Conservation (phyloP, 441 rosid genomes). For the Jatropha multifida region DNA sequence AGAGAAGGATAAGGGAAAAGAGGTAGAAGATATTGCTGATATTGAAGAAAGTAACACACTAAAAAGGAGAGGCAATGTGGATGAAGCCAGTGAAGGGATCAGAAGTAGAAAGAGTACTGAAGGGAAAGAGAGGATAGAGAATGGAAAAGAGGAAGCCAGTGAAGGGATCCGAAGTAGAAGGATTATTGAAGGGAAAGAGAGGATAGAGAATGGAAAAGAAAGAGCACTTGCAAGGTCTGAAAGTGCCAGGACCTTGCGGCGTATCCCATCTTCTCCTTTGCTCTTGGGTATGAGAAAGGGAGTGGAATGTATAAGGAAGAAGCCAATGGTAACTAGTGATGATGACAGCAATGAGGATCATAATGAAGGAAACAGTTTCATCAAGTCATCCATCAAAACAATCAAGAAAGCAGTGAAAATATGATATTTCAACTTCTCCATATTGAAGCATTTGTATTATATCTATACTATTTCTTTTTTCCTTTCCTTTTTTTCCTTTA, state of each 20-base stretch:
- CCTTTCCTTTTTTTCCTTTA: background rate
- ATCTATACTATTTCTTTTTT: conserved; percentile 1
- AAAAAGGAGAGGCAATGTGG: conserved; percentile 7
- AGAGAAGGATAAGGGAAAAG: conserved; percentile 24
- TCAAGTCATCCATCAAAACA: conserved; percentile 67
- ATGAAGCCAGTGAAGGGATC: conserved; percentile 25
- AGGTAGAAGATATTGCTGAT: conserved; percentile 30
- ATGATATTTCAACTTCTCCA: conserved; percentile 18
- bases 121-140: conserved; percentile 25
- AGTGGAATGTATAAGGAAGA: conserved; percentile 80
- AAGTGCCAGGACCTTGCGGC: conserved; percentile 71
- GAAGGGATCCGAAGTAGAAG: conserved; percentile 38
- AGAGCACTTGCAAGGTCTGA: conserved; percentile 62
- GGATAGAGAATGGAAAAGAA: conserved; percentile 31
- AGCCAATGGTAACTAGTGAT: conserved; percentile 56
- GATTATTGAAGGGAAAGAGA: conserved; percentile 41
- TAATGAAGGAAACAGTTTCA: conserved; percentile 54
- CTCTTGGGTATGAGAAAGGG: conserved; percentile 71
- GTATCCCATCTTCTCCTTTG: conserved; percentile 88
- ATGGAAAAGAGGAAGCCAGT: conserved; percentile 33
- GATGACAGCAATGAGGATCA: conserved; percentile 42
- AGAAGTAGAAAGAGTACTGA: conserved; percentile 45
- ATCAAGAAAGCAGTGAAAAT: conserved; percentile 66
- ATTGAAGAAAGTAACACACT: conserved; percentile 26
- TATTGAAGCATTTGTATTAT: conserved; percentile 5